Evolutionary conservation across 2,329 filamentous ascomycete genomes (phyloP), one percentile per base, ranked within the genome.

Genomic region (Orbilia blumenaviensis): DNA sequence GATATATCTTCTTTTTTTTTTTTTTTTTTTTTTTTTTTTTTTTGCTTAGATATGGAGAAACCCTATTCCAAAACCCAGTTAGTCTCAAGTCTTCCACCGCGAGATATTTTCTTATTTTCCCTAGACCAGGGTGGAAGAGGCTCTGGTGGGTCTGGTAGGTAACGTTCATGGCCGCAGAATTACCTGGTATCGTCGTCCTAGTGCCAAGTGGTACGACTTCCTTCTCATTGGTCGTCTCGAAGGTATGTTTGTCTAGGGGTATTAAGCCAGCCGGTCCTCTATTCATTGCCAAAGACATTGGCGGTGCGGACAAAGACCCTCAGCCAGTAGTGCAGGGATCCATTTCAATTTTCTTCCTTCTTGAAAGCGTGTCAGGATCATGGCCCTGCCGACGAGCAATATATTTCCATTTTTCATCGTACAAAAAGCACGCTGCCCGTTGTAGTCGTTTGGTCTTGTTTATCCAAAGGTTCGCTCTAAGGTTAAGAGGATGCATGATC

Each of bases 251-350:
- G n/a, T 56, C 56, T 9, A 56, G 58, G 4, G 36, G 25, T n/a
- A 44, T 44, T 2, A 69, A 25, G 2, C 66, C 66, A 29, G 42
- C 66, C 6, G 66, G 66, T 9, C 56, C 66, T 54, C 18, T 62
- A n/a, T 41, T 32, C 27, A 25, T 42, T 9, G 34, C n/a, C n/a
- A n/a, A n/a, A n/a, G n/a, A n/a, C n/a, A n/a, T n/a, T n/a, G n/a
- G n/a, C n/a, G n/a, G n/a, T n/a, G n/a, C n/a, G n/a, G n/a, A n/a
- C n/a, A n/a, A n/a, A n/a, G n/a, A n/a, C n/a, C n/a, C n/a, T n/a
- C n/a, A n/a, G n/a, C n/a, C n/a, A n/a, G n/a, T n/a, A n/a, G n/a
- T n/a, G n/a, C n/a, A n/a, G n/a, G n/a, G n/a, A n/a, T n/a, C n/a
- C n/a, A n/a, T n/a, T n/a, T n/a, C n/a, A n/a, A n/a, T n/a, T n/a